Conservation (phyloP, 129 eudicot genomes). For the Cynara cardunculus region DNA sequence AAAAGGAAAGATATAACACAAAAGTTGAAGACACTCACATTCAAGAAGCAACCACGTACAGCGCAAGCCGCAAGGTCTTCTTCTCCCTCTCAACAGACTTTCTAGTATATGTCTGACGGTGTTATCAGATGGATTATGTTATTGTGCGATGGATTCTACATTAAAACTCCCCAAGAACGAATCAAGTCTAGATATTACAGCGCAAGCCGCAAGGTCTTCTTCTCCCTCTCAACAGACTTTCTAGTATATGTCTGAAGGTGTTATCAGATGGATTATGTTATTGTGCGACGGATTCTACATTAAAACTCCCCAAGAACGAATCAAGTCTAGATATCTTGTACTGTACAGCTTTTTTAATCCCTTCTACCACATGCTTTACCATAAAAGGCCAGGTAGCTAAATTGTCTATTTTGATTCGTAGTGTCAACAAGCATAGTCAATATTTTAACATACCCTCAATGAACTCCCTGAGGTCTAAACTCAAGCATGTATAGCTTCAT, state of each 20-base stretch:
- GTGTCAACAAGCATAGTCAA: not conserved
- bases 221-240: not conserved
- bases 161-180: not conserved
- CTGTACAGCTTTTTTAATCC: not conserved
- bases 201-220: not conserved
- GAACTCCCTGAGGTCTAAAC: not conserved
- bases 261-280: not conserved
- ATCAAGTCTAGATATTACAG: not conserved
- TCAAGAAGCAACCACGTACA: not conserved
- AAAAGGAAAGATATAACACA: not conserved
- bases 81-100: not conserved
- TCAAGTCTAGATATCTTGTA: not conserved
- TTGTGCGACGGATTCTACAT: not conserved
- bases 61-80: not conserved
- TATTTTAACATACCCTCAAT: not conserved
- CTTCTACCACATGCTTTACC: not conserved
- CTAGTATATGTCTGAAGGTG: not conserved
- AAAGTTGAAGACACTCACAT: not conserved
- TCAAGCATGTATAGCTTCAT: not conserved
- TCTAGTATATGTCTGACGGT: not conserved
- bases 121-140: not conserved
- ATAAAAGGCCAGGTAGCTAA: not conserved
- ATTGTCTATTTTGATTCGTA: not conserved
- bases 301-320: not conserved
- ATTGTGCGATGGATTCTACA: not conserved